These are phyloP conservation scores for Diphasiastrum complanatum DNA, from an alignment of 83 land plant species.

Conservation along the genomic window DNA sequence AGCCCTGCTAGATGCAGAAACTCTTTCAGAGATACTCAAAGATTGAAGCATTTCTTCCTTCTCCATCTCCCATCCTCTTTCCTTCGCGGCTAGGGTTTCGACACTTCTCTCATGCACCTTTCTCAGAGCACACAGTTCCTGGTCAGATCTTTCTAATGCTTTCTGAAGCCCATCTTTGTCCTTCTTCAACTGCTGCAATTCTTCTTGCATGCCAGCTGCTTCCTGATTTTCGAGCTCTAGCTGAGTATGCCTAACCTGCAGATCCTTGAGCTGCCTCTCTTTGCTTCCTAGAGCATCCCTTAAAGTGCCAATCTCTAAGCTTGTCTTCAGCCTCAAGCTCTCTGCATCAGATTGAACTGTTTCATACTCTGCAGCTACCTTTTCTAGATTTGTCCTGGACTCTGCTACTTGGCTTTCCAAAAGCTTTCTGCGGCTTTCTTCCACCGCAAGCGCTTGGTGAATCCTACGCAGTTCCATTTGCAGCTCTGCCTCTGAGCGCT, in stretches of 20 bases:
- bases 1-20: too few species aligned
- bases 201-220: conserved; percentile 32
- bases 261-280: conserved; percentile 38
- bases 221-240: conserved; percentile 56
- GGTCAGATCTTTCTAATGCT: not conserved
- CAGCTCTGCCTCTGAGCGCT: conserved; percentile 26
- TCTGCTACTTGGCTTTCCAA: conserved; percentile 52
- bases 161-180: conserved; percentile 1
- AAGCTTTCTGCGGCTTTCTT: conserved; percentile 53
- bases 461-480: conserved; percentile 35
- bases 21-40: too few species aligned
- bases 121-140: conserved; percentile 3
- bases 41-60: too few species aligned
- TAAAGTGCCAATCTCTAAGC: conserved; percentile 41
- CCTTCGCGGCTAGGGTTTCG: too few species aligned
- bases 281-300: conserved; percentile 38
- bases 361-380: conserved; percentile 37
- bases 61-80: too few species aligned
- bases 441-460: conserved; percentile 60
- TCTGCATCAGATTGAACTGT: conserved; percentile 37
- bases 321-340: conserved; percentile 28
- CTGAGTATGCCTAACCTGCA: conserved; percentile 19
- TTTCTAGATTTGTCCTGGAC: conserved; percentile 32
- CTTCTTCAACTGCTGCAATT: conserved; percentile 26
- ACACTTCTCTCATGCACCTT: not conserved